Conservation (phyloP, 805 yeast species). For the Myxozyma nipponensis region DNA sequence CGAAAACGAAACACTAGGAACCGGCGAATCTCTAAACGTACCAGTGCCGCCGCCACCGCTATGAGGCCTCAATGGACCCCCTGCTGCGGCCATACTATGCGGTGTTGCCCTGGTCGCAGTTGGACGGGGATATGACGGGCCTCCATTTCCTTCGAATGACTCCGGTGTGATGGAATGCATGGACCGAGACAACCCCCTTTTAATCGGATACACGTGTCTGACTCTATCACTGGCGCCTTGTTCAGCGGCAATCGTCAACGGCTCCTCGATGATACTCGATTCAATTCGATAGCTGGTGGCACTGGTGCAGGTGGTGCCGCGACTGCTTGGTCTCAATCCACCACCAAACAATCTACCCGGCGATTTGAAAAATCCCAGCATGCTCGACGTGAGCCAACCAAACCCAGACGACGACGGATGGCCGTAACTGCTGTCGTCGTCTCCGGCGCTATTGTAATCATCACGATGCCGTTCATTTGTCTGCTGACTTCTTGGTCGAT, state of each 20-base stretch:
- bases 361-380: constrained; percentile 5
- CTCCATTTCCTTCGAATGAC: constrained; percentile 5
- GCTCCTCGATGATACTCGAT: constrained; percentile 2
- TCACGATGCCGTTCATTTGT: too few species aligned
- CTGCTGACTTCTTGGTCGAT: too few species aligned
- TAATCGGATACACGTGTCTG: constrained; percentile 21
- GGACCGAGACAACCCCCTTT: constrained; percentile 24
- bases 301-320: constrained; percentile 23
- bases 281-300: constrained; percentile 19
- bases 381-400: constrained; percentile 1
- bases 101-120: not conserved
- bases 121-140: not conserved
- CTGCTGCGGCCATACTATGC: too few species aligned
- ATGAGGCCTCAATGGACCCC: too few species aligned
- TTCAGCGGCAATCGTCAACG: constrained; percentile 7
- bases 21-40: constrained; percentile 5
- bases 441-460: too few species aligned
- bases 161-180: constrained; percentile 21
- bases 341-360: constrained; percentile 14
- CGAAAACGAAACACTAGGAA: constrained; percentile 23
- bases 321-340: constrained; percentile 14
- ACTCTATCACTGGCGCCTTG: constrained; percentile 11
- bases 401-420: not conserved
- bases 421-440: too few species aligned
- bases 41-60: not conserved